A percentile compares a stretch with the other conserved stretches of the same genome.
Evolutionary conservation across 176 grass and related monocot genomes (phyloP).

Genomic region (Metroxylon sagu): DNA sequence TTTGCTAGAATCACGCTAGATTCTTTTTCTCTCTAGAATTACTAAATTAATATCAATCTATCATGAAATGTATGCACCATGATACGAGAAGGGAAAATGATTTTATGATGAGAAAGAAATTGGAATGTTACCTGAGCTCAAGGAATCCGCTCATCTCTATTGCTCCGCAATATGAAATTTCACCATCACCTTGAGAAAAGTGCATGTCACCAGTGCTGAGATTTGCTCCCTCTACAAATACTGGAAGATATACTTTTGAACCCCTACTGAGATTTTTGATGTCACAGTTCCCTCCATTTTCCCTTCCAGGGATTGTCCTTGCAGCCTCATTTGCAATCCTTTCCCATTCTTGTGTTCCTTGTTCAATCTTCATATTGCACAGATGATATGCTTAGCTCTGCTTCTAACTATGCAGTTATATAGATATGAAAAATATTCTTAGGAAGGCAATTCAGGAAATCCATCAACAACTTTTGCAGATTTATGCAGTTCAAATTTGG

Average conservation of each 20-base stretch:
- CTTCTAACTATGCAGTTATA: not conserved
- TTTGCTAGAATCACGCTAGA: too few species aligned
- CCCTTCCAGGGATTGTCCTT: conserved; percentile 80
- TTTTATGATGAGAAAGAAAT: conserved; percentile 1
- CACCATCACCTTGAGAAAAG: conserved; percentile 86
- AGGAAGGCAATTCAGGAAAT: too few species aligned
- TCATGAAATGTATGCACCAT: too few species aligned
- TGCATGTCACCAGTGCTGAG: conserved; percentile 90
- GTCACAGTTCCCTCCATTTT: conserved; percentile 92
- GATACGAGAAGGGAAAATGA: not conserved
- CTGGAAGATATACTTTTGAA: conserved; percentile 89
- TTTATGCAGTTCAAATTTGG: too few species aligned
- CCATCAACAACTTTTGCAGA: too few species aligned
- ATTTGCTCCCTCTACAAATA: conserved; percentile 90
- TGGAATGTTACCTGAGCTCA: conserved; percentile 72
- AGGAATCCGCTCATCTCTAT: conserved; percentile 99
- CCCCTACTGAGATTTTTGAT: conserved; percentile 94
- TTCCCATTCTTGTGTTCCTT: conserved; percentile 56
- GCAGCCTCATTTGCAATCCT: conserved; percentile 77
- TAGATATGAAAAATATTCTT: not conserved
- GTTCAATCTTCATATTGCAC: conserved; percentile 38
- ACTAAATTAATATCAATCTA: too few species aligned
- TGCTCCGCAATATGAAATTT: conserved; percentile 88
- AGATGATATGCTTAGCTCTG: not conserved
- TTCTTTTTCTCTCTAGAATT: too few species aligned